Conservation (phyloP, 345 rosid genomes). For the Chamaenerion angustifolium region DNA sequence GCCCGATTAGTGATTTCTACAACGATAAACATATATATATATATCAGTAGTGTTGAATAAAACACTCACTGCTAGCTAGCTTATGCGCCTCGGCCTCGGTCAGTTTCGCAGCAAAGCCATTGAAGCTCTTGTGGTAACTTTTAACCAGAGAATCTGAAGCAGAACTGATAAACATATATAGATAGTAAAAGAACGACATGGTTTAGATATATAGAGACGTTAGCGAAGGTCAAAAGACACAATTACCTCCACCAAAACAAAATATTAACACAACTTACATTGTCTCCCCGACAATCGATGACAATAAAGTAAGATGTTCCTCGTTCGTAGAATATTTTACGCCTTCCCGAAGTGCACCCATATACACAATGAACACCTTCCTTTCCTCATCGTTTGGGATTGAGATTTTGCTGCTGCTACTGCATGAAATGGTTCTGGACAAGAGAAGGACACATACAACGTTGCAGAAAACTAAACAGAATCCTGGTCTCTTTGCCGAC, state of each 20-base stretch:
- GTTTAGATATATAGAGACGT: neutral
- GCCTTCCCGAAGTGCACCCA: constrained; percentile 21
- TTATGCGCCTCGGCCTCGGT: constrained; percentile 24
- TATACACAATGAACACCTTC: constrained; percentile 22
- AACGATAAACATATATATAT: too few relatives aligned
- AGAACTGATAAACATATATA: constrained; percentile 22
- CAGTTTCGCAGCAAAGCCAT: constrained; percentile 42
- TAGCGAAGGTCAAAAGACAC: neutral
- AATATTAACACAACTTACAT: too few relatives aligned
- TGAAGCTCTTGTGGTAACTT: constrained; percentile 50
- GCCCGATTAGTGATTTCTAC: neutral
- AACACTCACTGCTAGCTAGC: constrained; percentile 25
- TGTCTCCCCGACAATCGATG: too few relatives aligned
- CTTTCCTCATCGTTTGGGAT: neutral
- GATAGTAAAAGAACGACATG: neutral
- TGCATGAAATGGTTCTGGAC: neutral
- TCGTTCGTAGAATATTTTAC: too few relatives aligned
- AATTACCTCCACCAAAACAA: too few relatives aligned
- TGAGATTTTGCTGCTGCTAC: neutral
- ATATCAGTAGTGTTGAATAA: too few relatives aligned
- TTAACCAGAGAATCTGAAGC: constrained; percentile 19
- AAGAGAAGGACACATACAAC: neutral
- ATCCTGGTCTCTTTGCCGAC: too few relatives aligned
- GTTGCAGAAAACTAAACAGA: neutral
- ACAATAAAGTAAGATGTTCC: too few relatives aligned